Percentiles rank a stretch among this genome's conserved stretches.
phyloP scores from a whole-genome alignment of 2,329 filamentous ascomycete species.

The Claviceps sp. region DNA sequence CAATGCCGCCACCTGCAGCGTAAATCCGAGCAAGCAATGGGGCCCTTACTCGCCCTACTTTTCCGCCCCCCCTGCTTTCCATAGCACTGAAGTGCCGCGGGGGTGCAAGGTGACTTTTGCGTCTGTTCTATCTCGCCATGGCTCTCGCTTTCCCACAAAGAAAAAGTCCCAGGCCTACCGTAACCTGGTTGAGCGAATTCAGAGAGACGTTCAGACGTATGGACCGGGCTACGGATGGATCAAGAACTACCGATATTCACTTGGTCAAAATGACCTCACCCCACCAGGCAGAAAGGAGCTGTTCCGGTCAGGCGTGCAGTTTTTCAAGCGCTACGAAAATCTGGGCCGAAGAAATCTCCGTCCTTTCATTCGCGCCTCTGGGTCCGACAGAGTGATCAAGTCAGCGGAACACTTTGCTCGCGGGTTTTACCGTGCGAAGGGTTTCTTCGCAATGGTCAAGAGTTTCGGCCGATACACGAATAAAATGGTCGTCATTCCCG shows the following conservation, averaged over 20 bases:
- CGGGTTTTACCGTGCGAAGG: constrained; percentile 48
- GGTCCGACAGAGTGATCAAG: constrained; percentile 55
- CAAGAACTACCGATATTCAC: constrained; percentile 53
- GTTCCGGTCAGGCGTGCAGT: constrained; percentile 61
- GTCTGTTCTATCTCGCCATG: constrained; percentile 72
- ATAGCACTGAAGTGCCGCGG: constrained; percentile 45
- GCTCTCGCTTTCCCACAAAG: constrained; percentile 65
- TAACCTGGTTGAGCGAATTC: constrained; percentile 51
- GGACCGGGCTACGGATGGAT: constrained; percentile 56
- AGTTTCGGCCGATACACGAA: constrained; percentile 32
- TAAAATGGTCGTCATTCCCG: constrained; percentile 54
- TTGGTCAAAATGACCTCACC: constrained; percentile 59
- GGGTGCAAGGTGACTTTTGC: constrained; percentile 69
- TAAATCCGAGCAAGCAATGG: constrained; percentile 55
- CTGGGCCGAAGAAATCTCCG: constrained; percentile 37
- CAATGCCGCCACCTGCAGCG: constrained; percentile 32
- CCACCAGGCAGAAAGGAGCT: constrained; percentile 53
- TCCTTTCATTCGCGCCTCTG: constrained; percentile 62
- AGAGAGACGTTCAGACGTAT: constrained; percentile 42
- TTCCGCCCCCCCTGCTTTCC: constrained; percentile 49
- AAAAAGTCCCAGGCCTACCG: constrained; percentile 53
- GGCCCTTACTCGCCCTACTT: constrained; percentile 72
- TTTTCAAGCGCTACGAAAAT: constrained; percentile 57
- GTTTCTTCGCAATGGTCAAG: constrained; percentile 8
- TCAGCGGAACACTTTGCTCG: constrained; percentile 65